Evolutionary conservation across 345 rosid species (phyloP).

Genomic region (Citrus australasica): DNA sequence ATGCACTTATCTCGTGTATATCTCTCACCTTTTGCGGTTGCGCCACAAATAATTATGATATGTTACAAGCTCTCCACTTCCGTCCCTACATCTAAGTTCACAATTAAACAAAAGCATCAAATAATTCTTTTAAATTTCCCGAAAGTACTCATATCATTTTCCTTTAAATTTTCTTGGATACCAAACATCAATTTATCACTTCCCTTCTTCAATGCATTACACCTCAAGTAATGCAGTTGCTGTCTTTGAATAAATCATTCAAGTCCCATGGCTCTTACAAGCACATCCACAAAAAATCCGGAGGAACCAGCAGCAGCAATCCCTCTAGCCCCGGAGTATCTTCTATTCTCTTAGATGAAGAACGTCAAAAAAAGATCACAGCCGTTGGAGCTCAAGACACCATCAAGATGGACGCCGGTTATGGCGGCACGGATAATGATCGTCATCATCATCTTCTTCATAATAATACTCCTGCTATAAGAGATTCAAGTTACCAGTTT

Average conservation of each 20-base stretch:
- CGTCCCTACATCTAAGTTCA: not conserved
- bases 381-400: not conserved
- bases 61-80: not conserved
- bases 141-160: too few species aligned
- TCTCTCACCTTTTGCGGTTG: not conserved
- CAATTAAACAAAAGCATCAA: too few species aligned
- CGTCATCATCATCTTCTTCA: too few species aligned
- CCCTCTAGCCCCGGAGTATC: conserved; percentile 36
- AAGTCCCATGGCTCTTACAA: conserved; percentile 40
- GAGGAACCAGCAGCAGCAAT: conserved; percentile 2
- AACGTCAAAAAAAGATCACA: not conserved
- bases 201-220: not conserved
- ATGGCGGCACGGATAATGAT: not conserved
- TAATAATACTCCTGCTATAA: too few species aligned
- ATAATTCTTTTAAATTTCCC: too few species aligned
- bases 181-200: not conserved
- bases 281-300: conserved; percentile 24
- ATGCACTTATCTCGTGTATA: conserved; percentile 2
- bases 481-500: too few species aligned
- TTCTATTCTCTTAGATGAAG: conserved; percentile 50
- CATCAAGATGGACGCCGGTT: conserved; percentile 2
- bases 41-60: not conserved
- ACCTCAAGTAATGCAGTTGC: conserved; percentile 17
- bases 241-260: conserved; percentile 48
- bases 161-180: not conserved